phyloP scores from a whole-genome alignment of 129 eudicot species.

The Calendula officinalis region DNA sequence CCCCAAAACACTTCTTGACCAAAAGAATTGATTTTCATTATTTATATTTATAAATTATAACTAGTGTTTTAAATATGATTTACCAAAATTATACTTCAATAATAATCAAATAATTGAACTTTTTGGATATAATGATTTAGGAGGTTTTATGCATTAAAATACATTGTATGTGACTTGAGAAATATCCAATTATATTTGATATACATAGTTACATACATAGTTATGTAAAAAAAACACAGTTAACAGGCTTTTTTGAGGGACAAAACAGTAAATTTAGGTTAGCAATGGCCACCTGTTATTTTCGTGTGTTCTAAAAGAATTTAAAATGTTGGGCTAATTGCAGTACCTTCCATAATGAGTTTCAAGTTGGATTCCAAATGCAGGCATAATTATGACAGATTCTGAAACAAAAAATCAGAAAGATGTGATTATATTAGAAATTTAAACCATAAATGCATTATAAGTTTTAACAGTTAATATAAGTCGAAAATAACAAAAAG shows the following conservation, averaged over 20 bases:
- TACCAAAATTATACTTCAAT: neutral
- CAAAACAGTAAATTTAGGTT: neutral
- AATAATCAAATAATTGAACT: neutral
- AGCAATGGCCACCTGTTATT: constrained; percentile 1
- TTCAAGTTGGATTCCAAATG: constrained; percentile 90
- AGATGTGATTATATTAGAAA: neutral
- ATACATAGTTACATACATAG: neutral
- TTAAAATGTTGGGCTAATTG: constrained; percentile 2
- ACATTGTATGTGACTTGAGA: constrained; percentile 5
- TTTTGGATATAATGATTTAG: neutral
- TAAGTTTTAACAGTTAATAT: neutral
- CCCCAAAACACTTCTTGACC: constrained; percentile 6
- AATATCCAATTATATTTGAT: neutral
- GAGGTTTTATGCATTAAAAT: neutral
- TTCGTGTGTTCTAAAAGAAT: neutral
- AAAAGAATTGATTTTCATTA: neutral
- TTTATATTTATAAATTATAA: neutral
- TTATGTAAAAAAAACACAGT: neutral
- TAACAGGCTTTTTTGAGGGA: neutral
- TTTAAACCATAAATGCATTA: neutral
- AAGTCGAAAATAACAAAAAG: neutral
- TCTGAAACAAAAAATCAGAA: constrained; percentile 47
- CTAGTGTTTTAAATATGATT: neutral
- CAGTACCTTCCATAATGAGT: constrained; percentile 73
- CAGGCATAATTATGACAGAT: constrained; percentile 73